phyloP scores from a whole-genome alignment of 2,329 filamentous ascomycete species.

The Alternaria longipes region DNA sequence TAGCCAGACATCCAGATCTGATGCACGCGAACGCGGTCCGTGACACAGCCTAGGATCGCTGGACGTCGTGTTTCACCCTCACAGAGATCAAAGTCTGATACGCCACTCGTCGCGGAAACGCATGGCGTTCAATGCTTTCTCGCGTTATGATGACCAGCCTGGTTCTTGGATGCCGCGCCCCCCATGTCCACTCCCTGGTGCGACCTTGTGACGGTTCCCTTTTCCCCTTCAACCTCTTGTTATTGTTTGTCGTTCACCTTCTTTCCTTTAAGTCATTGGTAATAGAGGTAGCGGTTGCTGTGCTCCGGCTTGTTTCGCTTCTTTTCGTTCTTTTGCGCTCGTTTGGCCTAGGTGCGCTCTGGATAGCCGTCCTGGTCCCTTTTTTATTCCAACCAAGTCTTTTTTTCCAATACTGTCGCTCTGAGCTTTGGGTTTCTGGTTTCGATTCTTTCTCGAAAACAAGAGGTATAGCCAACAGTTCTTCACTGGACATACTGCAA shows the following conservation, averaged over 20 bases:
- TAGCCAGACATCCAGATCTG: constrained; percentile 12
- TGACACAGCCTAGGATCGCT: constrained; percentile 22
- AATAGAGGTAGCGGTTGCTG: constrained; percentile 48
- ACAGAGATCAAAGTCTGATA: constrained; percentile 37
- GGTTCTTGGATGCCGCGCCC: constrained; percentile 16
- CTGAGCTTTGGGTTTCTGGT: constrained; percentile 12
- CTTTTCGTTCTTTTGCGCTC: constrained; percentile 39
- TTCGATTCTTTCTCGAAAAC: constrained; percentile 20
- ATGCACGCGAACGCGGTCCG: constrained; percentile 29
- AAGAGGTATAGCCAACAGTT: constrained; percentile 33
- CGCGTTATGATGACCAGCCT: constrained; percentile 33
- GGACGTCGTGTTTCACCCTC: constrained; percentile 34
- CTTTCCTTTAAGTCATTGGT: constrained; percentile 37
- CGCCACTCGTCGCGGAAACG: constrained; percentile 41
- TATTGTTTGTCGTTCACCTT: constrained; percentile 32
- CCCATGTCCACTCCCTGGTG: constrained; percentile 28
- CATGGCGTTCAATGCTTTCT: constrained; percentile 48
- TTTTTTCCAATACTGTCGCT: constrained; percentile 2
- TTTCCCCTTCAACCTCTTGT: constrained; percentile 30
- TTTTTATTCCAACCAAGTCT: constrained; percentile 2
- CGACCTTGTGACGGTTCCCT: constrained; percentile 33
- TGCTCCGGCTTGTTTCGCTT: constrained; percentile 49
- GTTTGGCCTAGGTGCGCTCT: constrained; percentile 42
- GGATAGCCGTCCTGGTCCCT: constrained; percentile 27
- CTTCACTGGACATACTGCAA: constrained; percentile 24